Evolutionary conservation across 768 basidiomycete genomes (phyloP).

Genomic region (Xanthoconium stramineum): DNA sequence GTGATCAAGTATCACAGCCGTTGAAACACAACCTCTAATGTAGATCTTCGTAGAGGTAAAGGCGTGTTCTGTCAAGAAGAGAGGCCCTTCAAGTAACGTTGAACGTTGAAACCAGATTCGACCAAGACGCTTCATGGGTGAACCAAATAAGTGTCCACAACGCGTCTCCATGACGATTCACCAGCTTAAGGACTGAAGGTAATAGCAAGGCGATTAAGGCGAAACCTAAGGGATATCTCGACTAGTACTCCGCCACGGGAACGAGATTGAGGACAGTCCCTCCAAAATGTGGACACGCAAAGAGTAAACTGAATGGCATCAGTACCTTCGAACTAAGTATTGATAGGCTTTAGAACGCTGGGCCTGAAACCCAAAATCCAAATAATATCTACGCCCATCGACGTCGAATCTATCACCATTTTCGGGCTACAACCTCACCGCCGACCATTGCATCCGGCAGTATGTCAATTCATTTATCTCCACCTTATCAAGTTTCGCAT

Average conservation of each 20-base stretch:
- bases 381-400: no score
- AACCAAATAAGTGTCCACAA: constrained; percentile 27
- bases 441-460: constrained; percentile 25
- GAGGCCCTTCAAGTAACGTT: no score
- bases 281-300: constrained; percentile 59
- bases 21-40: no score
- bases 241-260: constrained; percentile 60
- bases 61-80: no score
- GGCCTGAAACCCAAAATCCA: no score
- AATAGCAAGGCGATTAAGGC: constrained; percentile 80
- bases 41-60: no score
- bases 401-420: not conserved
- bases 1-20: no score
- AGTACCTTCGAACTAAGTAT: no score
- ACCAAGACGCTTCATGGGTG: no score
- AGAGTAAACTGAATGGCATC: no score
- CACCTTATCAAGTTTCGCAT: not conserved
- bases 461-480: not conserved
- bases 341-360: no score
- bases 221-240: constrained; percentile 66
- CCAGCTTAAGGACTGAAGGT: constrained; percentile 81
- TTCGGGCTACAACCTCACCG: constrained; percentile 14
- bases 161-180: constrained; percentile 56
- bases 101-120: no score
- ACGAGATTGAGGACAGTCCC: constrained; percentile 28